Evolutionary conservation across 2,329 filamentous ascomycete species (phyloP).

Genomic region (Huntiella savannae): DNA sequence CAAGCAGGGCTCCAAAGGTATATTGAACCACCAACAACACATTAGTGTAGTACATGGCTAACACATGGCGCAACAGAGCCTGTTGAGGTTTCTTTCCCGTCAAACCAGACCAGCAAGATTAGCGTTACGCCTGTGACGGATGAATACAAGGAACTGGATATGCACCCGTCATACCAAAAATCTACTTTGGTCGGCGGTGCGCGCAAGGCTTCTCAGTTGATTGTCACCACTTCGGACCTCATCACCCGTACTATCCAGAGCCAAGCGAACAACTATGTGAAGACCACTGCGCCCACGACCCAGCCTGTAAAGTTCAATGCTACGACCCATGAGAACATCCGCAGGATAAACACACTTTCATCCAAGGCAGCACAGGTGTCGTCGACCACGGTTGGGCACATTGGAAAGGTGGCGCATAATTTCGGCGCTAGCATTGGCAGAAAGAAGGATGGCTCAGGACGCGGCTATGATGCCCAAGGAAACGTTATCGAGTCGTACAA

Average conservation of each 20-base stretch:
- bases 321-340: conserved; percentile 64
- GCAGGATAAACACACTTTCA: conserved; percentile 79
- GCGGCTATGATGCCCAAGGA: conserved; percentile 52
- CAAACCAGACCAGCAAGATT: conserved; percentile 44
- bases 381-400: conserved; percentile 69
- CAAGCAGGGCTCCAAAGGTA: conserved; percentile 81
- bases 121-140: conserved; percentile 46
- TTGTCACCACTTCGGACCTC: conserved; percentile 71
- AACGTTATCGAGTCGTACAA: conserved; percentile 50
- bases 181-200: conserved; percentile 76
- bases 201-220: conserved; percentile 69
- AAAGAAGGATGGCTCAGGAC: conserved; percentile 31
- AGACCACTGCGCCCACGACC: conserved; percentile 55
- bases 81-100: conserved; percentile 57
- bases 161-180: conserved; percentile 82
- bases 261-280: conserved; percentile 63
- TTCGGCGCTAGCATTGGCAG: conserved; percentile 54
- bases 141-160: conserved; percentile 56
- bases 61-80: conserved; percentile 30
- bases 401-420: conserved; percentile 74
- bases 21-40: conserved; percentile 15
- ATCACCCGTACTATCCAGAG: conserved; percentile 59
- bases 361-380: conserved; percentile 60
- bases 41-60: not conserved
- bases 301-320: conserved; percentile 81